Evolutionary conservation across 2,329 filamentous ascomycete species (phyloP), one percentile per base, ranked within the genome.

Genomic region (Monosporascus sp.): DNA sequence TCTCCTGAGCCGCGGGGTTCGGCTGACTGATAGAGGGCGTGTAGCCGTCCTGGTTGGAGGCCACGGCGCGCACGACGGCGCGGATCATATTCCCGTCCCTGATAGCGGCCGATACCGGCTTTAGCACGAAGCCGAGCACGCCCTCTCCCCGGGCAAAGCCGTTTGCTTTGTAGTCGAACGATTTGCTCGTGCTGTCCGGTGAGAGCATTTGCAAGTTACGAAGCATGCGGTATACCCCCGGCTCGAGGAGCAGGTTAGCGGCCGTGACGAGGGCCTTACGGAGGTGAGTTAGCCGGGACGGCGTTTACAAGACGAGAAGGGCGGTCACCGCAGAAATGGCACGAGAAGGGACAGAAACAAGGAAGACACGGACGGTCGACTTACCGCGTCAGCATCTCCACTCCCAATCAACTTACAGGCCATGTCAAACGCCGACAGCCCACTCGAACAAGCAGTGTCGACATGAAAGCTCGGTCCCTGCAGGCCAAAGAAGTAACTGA

Each of bases 91-190:
- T 65, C 2, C 70, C 68, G 53, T 74, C 62, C 17, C 46, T 63
- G 4, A 84, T 52, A 0, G 82, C 82, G 1, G 71, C 63, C 5
- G 62, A 65, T 1, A 84, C 60, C 1, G 63, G 68, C 61, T 85
- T 85, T 0, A 86, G 57, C 0, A 83, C 64, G 0, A 85, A 57
- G 0, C 70, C 66, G 0, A 73, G 73, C 9, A 81, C 64, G 0
- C 79, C 80, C 50, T 85, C 82, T 11, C 77, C 78, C 3, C 77
- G 72, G 27, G 66, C 77, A 35, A 64, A 66, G 7, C 64, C 64
- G 37, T 65, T 64, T 25, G 62, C 64, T 15, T 61, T 60, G 41
- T 63, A 59, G 44, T 66, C 64, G 38, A 66, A 65, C 22, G 62
- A 64, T 22, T 64, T 63, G 20, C 57, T 64, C 17, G 52, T 53